Conservation (phyloP, 2,329 filamentous ascomycete genomes). For the Cytospora mali region DNA sequence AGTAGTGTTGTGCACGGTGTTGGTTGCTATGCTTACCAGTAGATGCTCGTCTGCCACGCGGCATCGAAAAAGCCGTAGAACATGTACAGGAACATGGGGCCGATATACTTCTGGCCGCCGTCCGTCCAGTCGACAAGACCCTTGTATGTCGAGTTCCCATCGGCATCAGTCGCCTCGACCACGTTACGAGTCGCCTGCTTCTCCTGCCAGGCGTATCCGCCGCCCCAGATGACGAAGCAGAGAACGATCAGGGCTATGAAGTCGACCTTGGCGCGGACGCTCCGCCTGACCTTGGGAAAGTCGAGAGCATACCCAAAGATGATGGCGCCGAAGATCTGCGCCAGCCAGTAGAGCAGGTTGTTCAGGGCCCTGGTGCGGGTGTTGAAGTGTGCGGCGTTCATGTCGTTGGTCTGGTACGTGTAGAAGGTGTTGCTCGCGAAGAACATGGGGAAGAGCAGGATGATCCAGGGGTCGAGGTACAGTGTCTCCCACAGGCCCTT, state of each 20-base stretch:
- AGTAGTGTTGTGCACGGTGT: conserved; percentile 42
- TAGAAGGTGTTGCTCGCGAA: conserved; percentile 80
- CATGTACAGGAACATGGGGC: conserved; percentile 86
- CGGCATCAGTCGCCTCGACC: conserved; percentile 31
- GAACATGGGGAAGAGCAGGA: conserved; percentile 81
- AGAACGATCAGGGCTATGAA: conserved; percentile 65
- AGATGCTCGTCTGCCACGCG: conserved; percentile 85
- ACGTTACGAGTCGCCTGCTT: conserved; percentile 55
- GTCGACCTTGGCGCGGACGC: conserved; percentile 66
- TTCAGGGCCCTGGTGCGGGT: conserved; percentile 75
- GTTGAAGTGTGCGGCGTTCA: conserved; percentile 73
- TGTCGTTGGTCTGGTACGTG: conserved; percentile 71
- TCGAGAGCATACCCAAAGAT: conserved; percentile 76
- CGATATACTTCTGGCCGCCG: conserved; percentile 61
- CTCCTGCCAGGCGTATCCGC: conserved; percentile 77
- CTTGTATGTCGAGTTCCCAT: conserved; percentile 30
- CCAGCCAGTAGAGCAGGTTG: conserved; percentile 75
- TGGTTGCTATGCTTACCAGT: conserved; percentile 72
- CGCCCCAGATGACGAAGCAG: conserved; percentile 81
- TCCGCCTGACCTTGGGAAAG: conserved; percentile 59
- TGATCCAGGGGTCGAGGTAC: conserved; percentile 68
- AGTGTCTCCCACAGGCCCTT: conserved; percentile 75
- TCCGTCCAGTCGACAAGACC: conserved; percentile 64
- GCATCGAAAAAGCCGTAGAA: conserved; percentile 91
- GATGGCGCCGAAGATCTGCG: conserved; percentile 76